A percentile compares a stretch with the other conserved stretches of the same genome.
Evolutionary conservation across 148 eudicot genomes (phyloP).

Genomic region (Camellia sinensis): DNA sequence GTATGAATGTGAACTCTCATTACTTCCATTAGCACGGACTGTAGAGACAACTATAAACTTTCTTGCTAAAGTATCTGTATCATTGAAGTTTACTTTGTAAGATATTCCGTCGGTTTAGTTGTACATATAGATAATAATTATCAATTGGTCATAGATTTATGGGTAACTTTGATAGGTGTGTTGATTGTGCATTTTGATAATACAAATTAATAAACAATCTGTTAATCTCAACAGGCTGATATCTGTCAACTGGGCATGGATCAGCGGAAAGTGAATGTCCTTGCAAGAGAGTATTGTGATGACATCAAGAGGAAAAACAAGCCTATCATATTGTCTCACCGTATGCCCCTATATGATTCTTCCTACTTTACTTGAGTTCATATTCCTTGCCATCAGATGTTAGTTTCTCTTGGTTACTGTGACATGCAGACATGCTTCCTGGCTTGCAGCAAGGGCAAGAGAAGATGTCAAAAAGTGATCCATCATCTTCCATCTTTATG

Average conservation of each 20-base stretch:
- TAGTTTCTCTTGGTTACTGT: slow-evolving; percentile 15
- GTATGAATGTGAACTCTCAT: neutral
- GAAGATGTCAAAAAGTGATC: slow-evolving; percentile 91
- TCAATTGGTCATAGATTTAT: neutral
- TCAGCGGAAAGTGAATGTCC: slow-evolving; percentile 91
- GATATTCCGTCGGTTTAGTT: neutral
- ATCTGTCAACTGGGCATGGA: slow-evolving; percentile 97
- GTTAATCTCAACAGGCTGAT: slow-evolving; percentile 60
- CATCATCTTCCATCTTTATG: slow-evolving; percentile 83
- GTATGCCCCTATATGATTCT: slow-evolving; percentile 41
- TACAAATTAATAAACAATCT: neutral
- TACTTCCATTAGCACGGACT: no score
- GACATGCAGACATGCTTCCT: slow-evolving; percentile 80
- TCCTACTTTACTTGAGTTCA: neutral
- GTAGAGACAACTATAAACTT: neutral
- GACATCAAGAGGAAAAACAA: slow-evolving; percentile 95
- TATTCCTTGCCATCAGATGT: neutral
- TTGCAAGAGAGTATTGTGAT: slow-evolving; percentile 95
- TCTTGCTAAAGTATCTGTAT: slow-evolving; percentile 1
- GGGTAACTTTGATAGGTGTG: neutral
- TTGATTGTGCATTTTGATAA: neutral
- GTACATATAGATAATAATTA: no score
- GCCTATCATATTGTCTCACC: slow-evolving; percentile 91
- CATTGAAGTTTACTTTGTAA: neutral
- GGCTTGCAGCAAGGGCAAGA: slow-evolving; percentile 91